These are phyloP conservation scores for Nicotiana noctiflora DNA, from an alignment of 257 asterid species.

Conservation along the genomic window DNA sequence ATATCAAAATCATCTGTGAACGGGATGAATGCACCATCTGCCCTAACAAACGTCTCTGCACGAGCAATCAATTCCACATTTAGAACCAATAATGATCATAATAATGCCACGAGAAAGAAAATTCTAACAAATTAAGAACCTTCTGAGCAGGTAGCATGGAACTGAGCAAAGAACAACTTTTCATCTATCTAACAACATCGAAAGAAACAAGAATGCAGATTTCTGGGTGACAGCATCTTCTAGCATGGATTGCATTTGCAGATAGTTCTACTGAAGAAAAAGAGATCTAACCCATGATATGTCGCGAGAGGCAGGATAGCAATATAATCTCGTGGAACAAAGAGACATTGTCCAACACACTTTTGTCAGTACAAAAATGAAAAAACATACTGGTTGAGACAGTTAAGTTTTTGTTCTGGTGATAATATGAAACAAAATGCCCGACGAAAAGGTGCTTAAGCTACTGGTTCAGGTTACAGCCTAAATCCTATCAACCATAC, in stretches of 20 bases:
- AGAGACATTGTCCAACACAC: neutral
- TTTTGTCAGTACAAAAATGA: too few species aligned
- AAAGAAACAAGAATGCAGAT: neutral
- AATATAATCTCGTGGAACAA: neutral
- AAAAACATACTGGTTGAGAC: too few species aligned
- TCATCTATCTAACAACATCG: neutral
- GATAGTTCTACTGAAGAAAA: neutral
- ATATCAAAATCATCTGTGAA: constrained; percentile 78
- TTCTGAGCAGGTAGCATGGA: neutral
- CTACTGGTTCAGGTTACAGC: too few species aligned
- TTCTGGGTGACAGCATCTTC: neutral
- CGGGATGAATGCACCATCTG: constrained; percentile 94
- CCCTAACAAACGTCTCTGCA: constrained; percentile 94
- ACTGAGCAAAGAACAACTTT: neutral
- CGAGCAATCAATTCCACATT: constrained; percentile 12
- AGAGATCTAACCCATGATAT: neutral
- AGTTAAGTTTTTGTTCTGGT: too few species aligned
- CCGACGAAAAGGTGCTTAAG: too few species aligned
- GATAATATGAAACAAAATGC: too few species aligned
- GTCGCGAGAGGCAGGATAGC: neutral
- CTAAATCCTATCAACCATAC: too few species aligned
- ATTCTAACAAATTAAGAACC: neutral
- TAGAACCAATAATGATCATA: neutral
- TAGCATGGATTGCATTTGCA: neutral
- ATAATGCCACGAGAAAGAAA: neutral